phyloP scores from a whole-genome alignment of 306 rosid genomes.

The Lablab purpureus region DNA sequence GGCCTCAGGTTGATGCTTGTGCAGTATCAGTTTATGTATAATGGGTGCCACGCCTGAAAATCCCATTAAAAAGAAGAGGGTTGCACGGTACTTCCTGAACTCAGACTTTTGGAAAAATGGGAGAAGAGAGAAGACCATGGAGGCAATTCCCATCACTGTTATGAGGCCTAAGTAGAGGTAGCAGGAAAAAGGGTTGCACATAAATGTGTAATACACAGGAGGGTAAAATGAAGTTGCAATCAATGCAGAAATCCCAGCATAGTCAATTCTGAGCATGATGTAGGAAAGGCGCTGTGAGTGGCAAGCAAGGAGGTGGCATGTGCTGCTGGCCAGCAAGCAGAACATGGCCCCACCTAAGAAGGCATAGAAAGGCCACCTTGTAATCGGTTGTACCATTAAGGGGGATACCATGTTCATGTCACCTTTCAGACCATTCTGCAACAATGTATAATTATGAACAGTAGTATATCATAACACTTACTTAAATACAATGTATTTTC shows the following conservation, averaged over 20 bases:
- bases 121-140: slow-evolving; percentile 57
- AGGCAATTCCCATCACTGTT: slow-evolving; percentile 57
- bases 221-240: slow-evolving; percentile 73
- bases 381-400: slow-evolving; percentile 47
- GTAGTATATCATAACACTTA: not conserved
- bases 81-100: slow-evolving; percentile 58
- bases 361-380: slow-evolving; percentile 68
- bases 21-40: slow-evolving; percentile 59
- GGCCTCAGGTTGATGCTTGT: slow-evolving; percentile 55
- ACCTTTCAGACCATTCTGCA: slow-evolving; percentile 55
- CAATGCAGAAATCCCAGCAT: slow-evolving; percentile 67
- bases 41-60: slow-evolving; percentile 63
- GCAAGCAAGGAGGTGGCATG: slow-evolving; percentile 69
- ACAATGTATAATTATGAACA: slow-evolving; percentile 19
- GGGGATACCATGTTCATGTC: slow-evolving; percentile 53
- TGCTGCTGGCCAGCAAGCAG: slow-evolving; percentile 72
- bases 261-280: slow-evolving; percentile 64
- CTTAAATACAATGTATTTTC: not conserved
- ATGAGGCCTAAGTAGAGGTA: slow-evolving; percentile 64
- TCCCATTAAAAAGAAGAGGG: slow-evolving; percentile 68
- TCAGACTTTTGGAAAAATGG: slow-evolving; percentile 56
- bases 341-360: slow-evolving; percentile 75
- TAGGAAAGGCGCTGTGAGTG: slow-evolving; percentile 67
- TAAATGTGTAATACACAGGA: slow-evolving; percentile 70
- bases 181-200: slow-evolving; percentile 67